Evolutionary conservation across 2,329 filamentous ascomycete species (phyloP).

Genomic region (Microthyrium microscopicum): DNA sequence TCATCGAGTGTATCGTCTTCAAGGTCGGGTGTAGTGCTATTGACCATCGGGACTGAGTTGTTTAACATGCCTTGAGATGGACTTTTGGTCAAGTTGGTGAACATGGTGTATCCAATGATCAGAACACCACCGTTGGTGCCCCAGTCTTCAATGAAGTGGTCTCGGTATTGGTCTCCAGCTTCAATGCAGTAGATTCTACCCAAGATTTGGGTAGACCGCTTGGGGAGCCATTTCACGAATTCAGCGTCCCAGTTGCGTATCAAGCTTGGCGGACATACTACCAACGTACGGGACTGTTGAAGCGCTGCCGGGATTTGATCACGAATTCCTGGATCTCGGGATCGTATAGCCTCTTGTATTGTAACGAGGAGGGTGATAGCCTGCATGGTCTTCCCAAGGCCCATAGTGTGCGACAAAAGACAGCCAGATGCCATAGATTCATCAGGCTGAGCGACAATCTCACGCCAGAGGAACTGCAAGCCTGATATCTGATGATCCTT

Average conservation of each 20-base stretch:
- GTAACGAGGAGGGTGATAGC: conserved; percentile 69
- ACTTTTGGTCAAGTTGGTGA: conserved; percentile 34
- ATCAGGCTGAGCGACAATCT: conserved; percentile 39
- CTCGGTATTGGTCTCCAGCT: conserved; percentile 26
- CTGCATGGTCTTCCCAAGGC: conserved; percentile 85
- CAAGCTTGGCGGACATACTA: conserved; percentile 60
- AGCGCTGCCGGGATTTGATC: conserved; percentile 54
- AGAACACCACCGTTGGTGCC: conserved; percentile 48
- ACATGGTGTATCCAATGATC: conserved; percentile 59
- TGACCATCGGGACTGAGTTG: conserved; percentile 16
- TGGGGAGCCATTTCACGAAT: conserved; percentile 46
- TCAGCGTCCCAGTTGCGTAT: conserved; percentile 76
- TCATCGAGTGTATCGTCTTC: conserved; percentile 20
- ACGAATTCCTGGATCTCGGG: conserved; percentile 36
- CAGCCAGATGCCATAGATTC: conserved; percentile 45
- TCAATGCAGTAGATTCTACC: conserved; percentile 42
- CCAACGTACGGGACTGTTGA: conserved; percentile 44
- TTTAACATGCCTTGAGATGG: no score
- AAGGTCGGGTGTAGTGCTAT: conserved; percentile 11
- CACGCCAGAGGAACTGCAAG: conserved; percentile 78
- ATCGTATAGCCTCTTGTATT: conserved; percentile 48
- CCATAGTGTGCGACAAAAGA: conserved; percentile 79
- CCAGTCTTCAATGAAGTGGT: conserved; percentile 41
- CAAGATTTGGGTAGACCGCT: conserved; percentile 22
- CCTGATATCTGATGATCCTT: conserved; percentile 70